Conservation (phyloP, 2,329 filamentous ascomycete species). For the Lojkania enalia region DNA sequence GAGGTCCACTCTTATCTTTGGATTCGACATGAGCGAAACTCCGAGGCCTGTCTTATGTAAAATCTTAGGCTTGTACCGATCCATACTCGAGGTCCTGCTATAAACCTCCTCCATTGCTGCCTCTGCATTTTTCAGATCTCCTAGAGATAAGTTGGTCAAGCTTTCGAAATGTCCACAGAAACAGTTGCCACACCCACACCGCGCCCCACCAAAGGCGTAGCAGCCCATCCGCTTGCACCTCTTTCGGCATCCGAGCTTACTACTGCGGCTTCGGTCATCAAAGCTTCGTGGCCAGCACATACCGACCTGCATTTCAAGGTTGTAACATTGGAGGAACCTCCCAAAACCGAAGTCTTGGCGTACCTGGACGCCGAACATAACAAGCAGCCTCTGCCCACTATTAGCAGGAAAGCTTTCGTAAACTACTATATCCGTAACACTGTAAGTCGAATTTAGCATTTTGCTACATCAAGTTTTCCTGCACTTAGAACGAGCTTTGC, state of each 20-base stretch:
- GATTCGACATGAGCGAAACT: background rate
- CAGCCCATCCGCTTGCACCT: slow-evolving; percentile 62
- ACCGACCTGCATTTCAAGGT: slow-evolving; percentile 66
- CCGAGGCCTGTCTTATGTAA: slow-evolving; percentile 5
- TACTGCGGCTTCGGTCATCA: slow-evolving; percentile 55
- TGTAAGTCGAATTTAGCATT: slow-evolving; percentile 42
- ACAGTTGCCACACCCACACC: slow-evolving; percentile 22
- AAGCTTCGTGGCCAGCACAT: slow-evolving; percentile 57
- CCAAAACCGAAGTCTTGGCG: slow-evolving; percentile 61
- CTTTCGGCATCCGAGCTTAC: slow-evolving; percentile 62
- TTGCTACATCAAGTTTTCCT: background rate
- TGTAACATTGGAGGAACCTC: slow-evolving; percentile 67
- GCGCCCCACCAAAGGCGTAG: slow-evolving; percentile 24
- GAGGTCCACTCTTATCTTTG: slow-evolving; percentile 23
- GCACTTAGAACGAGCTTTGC: background rate
- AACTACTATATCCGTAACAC: slow-evolving; percentile 65
- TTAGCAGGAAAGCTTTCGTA: slow-evolving; percentile 58
- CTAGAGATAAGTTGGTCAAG: background rate
- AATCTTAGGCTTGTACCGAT: background rate
- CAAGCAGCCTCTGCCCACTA: slow-evolving; percentile 55
- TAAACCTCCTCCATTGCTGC: slow-evolving; percentile 2
- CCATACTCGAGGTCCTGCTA: background rate
- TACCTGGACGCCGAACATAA: slow-evolving; percentile 66
- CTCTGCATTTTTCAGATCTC: background rate
- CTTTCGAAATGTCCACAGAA: slow-evolving; percentile 33